Percentiles rank a stretch among this genome's conserved stretches.
Conservation (phyloP, 768 basidiomycete genomes). For the Xerocomus potaroensis region DNA sequence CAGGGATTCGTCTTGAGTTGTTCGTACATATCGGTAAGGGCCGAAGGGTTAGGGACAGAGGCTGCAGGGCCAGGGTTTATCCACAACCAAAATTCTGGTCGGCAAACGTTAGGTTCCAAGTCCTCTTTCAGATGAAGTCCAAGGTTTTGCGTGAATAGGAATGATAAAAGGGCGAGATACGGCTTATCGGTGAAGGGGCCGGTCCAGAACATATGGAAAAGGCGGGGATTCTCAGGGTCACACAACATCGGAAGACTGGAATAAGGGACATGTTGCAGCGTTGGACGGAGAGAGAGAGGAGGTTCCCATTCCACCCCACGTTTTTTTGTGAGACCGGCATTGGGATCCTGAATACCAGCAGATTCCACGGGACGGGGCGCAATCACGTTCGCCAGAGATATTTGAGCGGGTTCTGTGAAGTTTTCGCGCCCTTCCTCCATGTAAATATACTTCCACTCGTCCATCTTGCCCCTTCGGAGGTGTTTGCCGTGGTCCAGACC, state of each 20-base stretch:
- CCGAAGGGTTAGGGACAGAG: constrained; percentile 78
- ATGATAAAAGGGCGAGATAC: constrained; percentile 90
- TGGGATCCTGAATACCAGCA: constrained; percentile 40
- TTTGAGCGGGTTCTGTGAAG: constrained; percentile 32
- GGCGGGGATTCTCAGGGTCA: constrained; percentile 76
- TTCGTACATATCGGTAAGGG: constrained; percentile 77
- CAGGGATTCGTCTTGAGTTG: constrained; percentile 83
- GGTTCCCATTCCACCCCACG: constrained; percentile 60
- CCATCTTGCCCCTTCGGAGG: constrained; percentile 68
- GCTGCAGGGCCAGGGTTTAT: constrained; percentile 98
- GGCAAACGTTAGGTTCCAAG: constrained; percentile 48
- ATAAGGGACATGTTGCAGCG: constrained; percentile 52
- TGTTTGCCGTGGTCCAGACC: constrained; percentile 81
- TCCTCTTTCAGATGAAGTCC: constrained; percentile 66
- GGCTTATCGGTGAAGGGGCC: constrained; percentile 99
- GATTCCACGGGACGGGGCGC: constrained; percentile 28
- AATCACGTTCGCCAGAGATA: constrained; percentile 31
- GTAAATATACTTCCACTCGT: constrained; percentile 88
- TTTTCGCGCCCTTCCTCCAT: constrained; percentile 53
- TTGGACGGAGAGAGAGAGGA: constrained; percentile 41
- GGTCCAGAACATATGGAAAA: constrained; percentile 99
- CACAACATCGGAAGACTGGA: constrained; percentile 60
- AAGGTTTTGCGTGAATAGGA: constrained; percentile 93
- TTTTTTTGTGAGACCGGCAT: constrained; percentile 54
- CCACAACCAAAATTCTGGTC: constrained; percentile 97